Percentiles rank a stretch among this genome's conserved stretches.
These are phyloP conservation scores for Trichophyton schoenleinii DNA, from an alignment of 2,329 filamentous ascomycete species.

Conservation along the genomic window DNA sequence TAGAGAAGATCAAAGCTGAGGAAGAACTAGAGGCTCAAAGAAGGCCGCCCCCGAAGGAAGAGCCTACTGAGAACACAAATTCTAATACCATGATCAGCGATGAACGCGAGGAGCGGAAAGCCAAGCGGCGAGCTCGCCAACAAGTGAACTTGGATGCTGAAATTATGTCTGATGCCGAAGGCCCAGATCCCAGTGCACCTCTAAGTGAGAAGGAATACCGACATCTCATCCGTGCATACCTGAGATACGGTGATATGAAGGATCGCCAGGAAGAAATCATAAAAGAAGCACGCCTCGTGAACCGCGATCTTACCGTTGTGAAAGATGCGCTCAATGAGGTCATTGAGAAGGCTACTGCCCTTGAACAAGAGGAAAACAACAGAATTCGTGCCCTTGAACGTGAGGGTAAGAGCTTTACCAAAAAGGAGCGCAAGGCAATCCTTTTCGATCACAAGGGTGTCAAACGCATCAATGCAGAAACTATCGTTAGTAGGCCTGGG, in stretches of 20 bases:
- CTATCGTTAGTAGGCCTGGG: slow-evolving; percentile 76
- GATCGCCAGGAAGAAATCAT: slow-evolving; percentile 80
- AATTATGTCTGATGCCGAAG: slow-evolving; percentile 53
- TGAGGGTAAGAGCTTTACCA: slow-evolving; percentile 69
- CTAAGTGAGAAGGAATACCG: slow-evolving; percentile 86
- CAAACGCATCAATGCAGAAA: slow-evolving; percentile 92
- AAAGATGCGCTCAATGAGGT: slow-evolving; percentile 65
- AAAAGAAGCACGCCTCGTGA: slow-evolving; percentile 69
- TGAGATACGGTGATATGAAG: slow-evolving; percentile 80
- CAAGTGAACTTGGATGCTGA: slow-evolving; percentile 53
- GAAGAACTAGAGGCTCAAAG: slow-evolving; percentile 73
- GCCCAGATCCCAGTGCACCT: slow-evolving; percentile 71
- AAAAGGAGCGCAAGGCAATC: slow-evolving; percentile 96
- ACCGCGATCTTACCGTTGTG: slow-evolving; percentile 71
- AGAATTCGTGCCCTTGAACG: slow-evolving; percentile 53
- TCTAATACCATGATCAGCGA: slow-evolving; percentile 20
- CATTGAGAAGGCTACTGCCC: slow-evolving; percentile 54
- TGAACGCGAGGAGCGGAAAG: slow-evolving; percentile 51
- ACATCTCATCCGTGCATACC: slow-evolving; percentile 78
- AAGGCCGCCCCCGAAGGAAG: slow-evolving; percentile 56
- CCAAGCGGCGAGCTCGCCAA: slow-evolving; percentile 59
- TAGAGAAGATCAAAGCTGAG: slow-evolving; percentile 78
- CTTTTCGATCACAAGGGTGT: slow-evolving; percentile 88
- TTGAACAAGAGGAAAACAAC: slow-evolving; percentile 61
- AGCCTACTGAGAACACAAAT: slow-evolving; percentile 31